Evolutionary conservation across 108 stramenopile genomes (phyloP).

Genomic region (Pseudonitzschia delicatissima): DNA sequence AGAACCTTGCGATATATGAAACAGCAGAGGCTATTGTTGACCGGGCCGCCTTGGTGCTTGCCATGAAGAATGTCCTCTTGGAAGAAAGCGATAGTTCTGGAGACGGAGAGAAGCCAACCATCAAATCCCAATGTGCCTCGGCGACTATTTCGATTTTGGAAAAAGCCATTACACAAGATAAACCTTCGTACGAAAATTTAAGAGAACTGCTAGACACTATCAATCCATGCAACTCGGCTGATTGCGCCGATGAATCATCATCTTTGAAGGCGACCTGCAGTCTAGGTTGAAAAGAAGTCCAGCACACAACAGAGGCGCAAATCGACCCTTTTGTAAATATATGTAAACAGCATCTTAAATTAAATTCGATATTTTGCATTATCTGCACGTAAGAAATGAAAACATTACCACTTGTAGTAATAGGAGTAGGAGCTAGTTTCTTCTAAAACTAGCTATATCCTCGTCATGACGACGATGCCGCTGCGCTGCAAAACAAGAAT

Average conservation of each 20-base stretch:
- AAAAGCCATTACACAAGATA: conserved; percentile 47
- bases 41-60: conserved; percentile 38
- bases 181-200: conserved; percentile 32
- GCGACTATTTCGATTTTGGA: conserved; percentile 47
- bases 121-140: conserved; percentile 21
- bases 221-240: conserved; percentile 8
- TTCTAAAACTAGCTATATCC: too few species aligned
- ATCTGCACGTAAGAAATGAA: too few species aligned
- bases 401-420: too few species aligned
- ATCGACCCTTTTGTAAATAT: too few species aligned
- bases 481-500: too few species aligned
- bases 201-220: conserved; percentile 31
- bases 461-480: too few species aligned
- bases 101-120: conserved; percentile 13
- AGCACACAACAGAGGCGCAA: too few species aligned
- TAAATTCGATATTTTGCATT: neutral
- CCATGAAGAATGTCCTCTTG: conserved; percentile 36
- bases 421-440: too few species aligned
- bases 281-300: too few species aligned
- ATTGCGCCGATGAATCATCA: neutral
- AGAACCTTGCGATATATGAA: conserved; percentile 51
- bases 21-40: conserved; percentile 45
- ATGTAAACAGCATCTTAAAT: too few species aligned
- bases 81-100: conserved; percentile 7
- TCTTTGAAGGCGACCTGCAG: conserved; percentile 6